Conservation (phyloP, 148 eudicot genomes). For the Polygonum aviculare region DNA sequence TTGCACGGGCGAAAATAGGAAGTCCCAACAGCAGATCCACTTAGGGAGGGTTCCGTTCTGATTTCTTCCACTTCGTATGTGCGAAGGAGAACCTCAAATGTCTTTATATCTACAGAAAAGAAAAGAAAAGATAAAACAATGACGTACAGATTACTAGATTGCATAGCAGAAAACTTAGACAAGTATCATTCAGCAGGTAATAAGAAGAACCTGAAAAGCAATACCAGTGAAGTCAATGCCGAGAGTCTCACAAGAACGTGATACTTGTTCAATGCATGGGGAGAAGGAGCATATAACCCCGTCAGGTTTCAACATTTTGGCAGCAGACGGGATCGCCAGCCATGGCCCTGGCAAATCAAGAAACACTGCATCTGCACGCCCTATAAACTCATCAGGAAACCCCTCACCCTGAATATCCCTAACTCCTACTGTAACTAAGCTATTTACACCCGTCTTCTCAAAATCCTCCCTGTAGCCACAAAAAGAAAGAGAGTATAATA, state of each 20-base stretch:
- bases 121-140: not conserved
- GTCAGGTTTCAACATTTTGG: conserved; percentile 77
- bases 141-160: not conserved
- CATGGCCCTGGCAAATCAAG: conserved; percentile 91
- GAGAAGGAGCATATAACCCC: conserved; percentile 90
- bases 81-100: conserved; percentile 86
- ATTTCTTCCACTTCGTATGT: conserved; percentile 68
- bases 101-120: conserved; percentile 56
- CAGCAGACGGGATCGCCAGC: conserved; percentile 85
- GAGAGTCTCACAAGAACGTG: conserved; percentile 70
- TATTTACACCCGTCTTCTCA: conserved; percentile 68
- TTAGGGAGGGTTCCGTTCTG: conserved; percentile 18
- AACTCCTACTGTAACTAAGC: conserved; percentile 75
- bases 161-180: not conserved
- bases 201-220: not conserved
- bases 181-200: not conserved
- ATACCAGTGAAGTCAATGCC: conserved; percentile 53
- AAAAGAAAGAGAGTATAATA: conserved; percentile 1
- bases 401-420: conserved; percentile 95
- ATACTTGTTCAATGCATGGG: conserved; percentile 96
- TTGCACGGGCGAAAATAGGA: conserved; percentile 43
- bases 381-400: conserved; percentile 62
- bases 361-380: conserved; percentile 70
- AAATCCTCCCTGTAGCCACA: conserved; percentile 59
- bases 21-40: conserved; percentile 25